Evolutionary conservation across 768 basidiomycete species (phyloP), one percentile per base, ranked within the genome.

Genomic region (Lactifluus echinatus): DNA sequence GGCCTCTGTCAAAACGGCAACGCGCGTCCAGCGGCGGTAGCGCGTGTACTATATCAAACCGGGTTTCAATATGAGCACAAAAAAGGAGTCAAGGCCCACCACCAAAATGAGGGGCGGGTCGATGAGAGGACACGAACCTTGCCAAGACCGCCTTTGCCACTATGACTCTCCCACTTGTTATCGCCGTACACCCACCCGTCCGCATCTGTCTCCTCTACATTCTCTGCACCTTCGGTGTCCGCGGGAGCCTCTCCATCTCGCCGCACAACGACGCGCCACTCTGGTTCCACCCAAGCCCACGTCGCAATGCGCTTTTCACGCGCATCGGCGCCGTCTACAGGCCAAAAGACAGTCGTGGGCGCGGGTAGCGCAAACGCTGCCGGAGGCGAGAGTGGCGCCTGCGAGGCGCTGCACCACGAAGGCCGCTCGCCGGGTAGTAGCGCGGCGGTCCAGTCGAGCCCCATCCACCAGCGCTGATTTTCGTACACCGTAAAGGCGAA

Each of bases 391-490:
- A 90, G 75, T 47, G 88, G 79, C 63, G 75, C 74, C 63, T 78
- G 82, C 54, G 72, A 69, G 28, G 72, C 73, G 21, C 78, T 71
- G 74, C 73, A 91, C 93, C 93, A 97, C 1, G 89, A 88, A 0
- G 93, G 91, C 4, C 93, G 84, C 66, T 97, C 93, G 17, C 80
- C 80, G 0, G 93, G 93, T 15, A 96, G 79, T 8, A 97, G 79
- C 0, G 93, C 92, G 3, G 89, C 87, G 2, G 93, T 95, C 90
- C 90, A 97, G 71, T 96, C 93, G 43, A 97, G 79, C 12, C 89
- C 93, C 81, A 97, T 83, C 93, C 93, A 97, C 93, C 93, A 95
- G 6, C 93, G 79, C 71, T 96, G 93, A 70, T 95, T 95, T 70
- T 96, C 93, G 67, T 90, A 85, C 11, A 94, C 72, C n/a, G 86